These are phyloP conservation scores for Neoboletus subvelutipes DNA, from an alignment of 768 basidiomycete genomes.

Conservation along the genomic window DNA sequence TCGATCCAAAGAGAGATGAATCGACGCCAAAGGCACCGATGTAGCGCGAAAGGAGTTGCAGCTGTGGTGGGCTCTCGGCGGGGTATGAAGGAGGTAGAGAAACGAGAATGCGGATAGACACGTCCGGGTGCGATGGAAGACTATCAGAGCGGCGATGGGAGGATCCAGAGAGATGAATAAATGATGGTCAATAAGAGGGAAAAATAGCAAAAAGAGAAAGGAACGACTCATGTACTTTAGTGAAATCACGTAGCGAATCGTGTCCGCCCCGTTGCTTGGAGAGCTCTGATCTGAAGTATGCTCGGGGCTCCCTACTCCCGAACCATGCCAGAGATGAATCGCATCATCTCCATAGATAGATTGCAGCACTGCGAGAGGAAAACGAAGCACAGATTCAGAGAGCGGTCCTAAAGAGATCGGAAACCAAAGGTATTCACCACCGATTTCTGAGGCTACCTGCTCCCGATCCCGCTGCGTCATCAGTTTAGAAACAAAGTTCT, in stretches of 20 bases:
- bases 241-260: slow-evolving; percentile 63
- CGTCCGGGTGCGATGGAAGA: slow-evolving; percentile 52
- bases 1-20: slow-evolving; percentile 67
- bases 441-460: slow-evolving; percentile 47
- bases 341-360: slow-evolving; percentile 78
- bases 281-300: slow-evolving; percentile 1
- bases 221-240: slow-evolving; percentile 51
- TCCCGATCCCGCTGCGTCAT: slow-evolving; percentile 39
- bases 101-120: slow-evolving; percentile 54
- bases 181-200: not conserved
- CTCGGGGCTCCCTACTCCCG: slow-evolving; percentile 20
- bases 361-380: slow-evolving; percentile 51
- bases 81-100: slow-evolving; percentile 66
- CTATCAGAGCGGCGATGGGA: slow-evolving; percentile 28
- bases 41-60: slow-evolving; percentile 84
- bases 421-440: slow-evolving; percentile 31
- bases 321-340: slow-evolving; percentile 56
- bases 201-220: not conserved
- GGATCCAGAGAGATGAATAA: not conserved
- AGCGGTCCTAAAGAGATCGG: not conserved
- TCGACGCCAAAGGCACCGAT: slow-evolving; percentile 78
- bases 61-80: slow-evolving; percentile 64
- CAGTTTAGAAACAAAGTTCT: slow-evolving; percentile 30
- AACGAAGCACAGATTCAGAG: slow-evolving; percentile 6
- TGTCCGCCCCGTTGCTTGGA: slow-evolving; percentile 29